Evolutionary conservation across 2,329 filamentous ascomycete genomes (phyloP), one percentile per base, ranked within the genome.

Genomic region (Albifimbria verrucaria): DNA sequence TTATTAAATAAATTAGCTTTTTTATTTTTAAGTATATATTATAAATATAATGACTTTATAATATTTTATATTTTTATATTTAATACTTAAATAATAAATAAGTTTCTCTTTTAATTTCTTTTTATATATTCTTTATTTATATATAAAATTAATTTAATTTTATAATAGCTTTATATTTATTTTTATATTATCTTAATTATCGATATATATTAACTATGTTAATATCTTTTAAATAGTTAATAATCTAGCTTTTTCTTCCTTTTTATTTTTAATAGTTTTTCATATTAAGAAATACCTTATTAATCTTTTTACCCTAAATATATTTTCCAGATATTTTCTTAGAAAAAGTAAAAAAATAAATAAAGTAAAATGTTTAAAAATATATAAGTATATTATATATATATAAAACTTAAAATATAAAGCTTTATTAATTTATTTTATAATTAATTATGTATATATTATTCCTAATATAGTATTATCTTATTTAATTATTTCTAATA

Each of bases 391-490:
- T 18, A 20, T 9, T 39, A 41, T 17, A 36, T 36, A 22, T 26
- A 21, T 21, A 21, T 39, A 32, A 4, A n/a, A 4, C 17, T 48
- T 18, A 25, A 12, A 28, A n/a, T 9, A 17, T 25, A 42, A 43
- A n/a, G 36, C 17, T n/a, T 9, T 22, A 23, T 22, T n/a, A n/a
- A n/a, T n/a, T n/a, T n/a, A n/a, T 10, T n/a, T 50, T 17, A 23
- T 23, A n/a, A 17, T 15, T 18, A 18, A 9, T 21, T 21, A 18
- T 26, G 28, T 28, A 26, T 43, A 39, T 21, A 36, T 48, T 18
- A 48, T 28, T 21, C 26, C 21, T 25, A 22, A 41, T 43, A 45
- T 18, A 36, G 21, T 51, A 41, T 50, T 53, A 25, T 36, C 9
- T 10, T 24, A 50, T 46, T 47, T 22, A 39, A 25, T n/a, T 44